These are phyloP conservation scores for Nigrospora oryzae DNA, from an alignment of 2,329 filamentous ascomycete species.

Conservation along the genomic window DNA sequence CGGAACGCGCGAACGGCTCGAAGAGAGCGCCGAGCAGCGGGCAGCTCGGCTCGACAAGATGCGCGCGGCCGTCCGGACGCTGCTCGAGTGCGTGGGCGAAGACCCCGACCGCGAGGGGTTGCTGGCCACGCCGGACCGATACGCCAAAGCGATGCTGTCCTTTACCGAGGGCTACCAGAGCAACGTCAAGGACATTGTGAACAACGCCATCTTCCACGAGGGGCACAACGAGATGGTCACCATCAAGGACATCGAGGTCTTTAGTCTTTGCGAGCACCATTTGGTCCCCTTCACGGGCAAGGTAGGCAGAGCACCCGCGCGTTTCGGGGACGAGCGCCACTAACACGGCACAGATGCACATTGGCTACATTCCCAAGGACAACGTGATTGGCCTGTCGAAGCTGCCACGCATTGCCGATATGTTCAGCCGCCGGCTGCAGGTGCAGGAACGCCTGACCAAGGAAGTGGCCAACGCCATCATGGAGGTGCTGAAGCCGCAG, in stretches of 20 bases:
- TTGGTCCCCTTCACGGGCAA: slow-evolving; percentile 94
- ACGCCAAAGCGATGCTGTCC: slow-evolving; percentile 91
- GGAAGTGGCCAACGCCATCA: slow-evolving; percentile 88
- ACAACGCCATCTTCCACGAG: slow-evolving; percentile 90
- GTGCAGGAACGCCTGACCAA: slow-evolving; percentile 95
- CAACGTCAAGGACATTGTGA: slow-evolving; percentile 85
- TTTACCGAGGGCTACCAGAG: slow-evolving; percentile 97
- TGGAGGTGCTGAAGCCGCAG: slow-evolving; percentile 86
- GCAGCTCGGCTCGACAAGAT: slow-evolving; percentile 47
- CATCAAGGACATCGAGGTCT: slow-evolving; percentile 94
- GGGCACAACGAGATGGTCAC: slow-evolving; percentile 97
- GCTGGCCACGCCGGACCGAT: slow-evolving; percentile 67
- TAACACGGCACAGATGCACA: slow-evolving; percentile 68
- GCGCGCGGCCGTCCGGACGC: slow-evolving; percentile 53
- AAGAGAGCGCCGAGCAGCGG: slow-evolving; percentile 45
- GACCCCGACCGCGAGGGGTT: slow-evolving; percentile 58
- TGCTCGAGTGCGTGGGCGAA: slow-evolving; percentile 62
- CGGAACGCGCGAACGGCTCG: slow-evolving; percentile 56
- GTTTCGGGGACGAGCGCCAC: background rate
- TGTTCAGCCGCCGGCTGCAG: slow-evolving; percentile 89
- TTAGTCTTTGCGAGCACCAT: slow-evolving; percentile 93
- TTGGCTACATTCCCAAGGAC: slow-evolving; percentile 89
- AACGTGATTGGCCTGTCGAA: slow-evolving; percentile 92
- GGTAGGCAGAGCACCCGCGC: slow-evolving; percentile 35
- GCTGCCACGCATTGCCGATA: slow-evolving; percentile 88